Conservation (phyloP, 2,329 filamentous ascomycete genomes). For the Penicillium sp. region DNA sequence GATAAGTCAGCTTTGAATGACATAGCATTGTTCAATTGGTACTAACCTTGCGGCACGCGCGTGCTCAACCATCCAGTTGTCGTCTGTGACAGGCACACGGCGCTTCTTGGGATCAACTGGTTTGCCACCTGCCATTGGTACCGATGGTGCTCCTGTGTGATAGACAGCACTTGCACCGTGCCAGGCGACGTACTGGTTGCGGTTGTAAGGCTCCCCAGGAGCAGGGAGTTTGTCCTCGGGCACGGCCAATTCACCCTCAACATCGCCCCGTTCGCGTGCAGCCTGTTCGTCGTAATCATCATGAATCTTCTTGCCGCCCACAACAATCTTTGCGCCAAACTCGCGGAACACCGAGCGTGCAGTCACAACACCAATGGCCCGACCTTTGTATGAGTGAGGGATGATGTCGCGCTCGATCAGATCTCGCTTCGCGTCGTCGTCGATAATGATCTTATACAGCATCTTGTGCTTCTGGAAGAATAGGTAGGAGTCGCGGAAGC, state of each 20-base stretch:
- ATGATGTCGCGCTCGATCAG: conserved; percentile 95
- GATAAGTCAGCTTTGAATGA: conserved; percentile 19
- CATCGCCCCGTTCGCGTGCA: conserved; percentile 73
- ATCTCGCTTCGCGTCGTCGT: conserved; percentile 95
- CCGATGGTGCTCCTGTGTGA: conserved; percentile 76
- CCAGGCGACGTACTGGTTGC: conserved; percentile 99
- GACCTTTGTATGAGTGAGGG: conserved; percentile 97
- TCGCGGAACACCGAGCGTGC: conserved; percentile 96
- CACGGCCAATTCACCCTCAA: conserved; percentile 89
- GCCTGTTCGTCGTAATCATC: conserved; percentile 89
- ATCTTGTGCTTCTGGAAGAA: conserved; percentile 98
- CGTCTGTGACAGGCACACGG: conserved; percentile 84
- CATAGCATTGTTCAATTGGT: neutral
- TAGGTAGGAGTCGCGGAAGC: conserved; percentile 96
- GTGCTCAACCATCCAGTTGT: conserved; percentile 97
- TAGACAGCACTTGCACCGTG: conserved; percentile 96
- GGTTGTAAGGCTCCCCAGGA: conserved; percentile 89
- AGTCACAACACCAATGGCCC: conserved; percentile 94
- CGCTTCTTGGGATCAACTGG: conserved; percentile 76
- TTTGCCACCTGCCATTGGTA: conserved; percentile 77
- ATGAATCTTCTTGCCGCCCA: conserved; percentile 80
- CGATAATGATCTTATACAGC: conserved; percentile 97
- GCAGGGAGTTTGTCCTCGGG: conserved; percentile 79
- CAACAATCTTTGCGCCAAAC: conserved; percentile 91
- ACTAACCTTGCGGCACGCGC: conserved; percentile 84